Base-by-base conservation (phyloP, 2,329 filamentous ascomycete species). In the Colletotrichum agaves region DNA sequence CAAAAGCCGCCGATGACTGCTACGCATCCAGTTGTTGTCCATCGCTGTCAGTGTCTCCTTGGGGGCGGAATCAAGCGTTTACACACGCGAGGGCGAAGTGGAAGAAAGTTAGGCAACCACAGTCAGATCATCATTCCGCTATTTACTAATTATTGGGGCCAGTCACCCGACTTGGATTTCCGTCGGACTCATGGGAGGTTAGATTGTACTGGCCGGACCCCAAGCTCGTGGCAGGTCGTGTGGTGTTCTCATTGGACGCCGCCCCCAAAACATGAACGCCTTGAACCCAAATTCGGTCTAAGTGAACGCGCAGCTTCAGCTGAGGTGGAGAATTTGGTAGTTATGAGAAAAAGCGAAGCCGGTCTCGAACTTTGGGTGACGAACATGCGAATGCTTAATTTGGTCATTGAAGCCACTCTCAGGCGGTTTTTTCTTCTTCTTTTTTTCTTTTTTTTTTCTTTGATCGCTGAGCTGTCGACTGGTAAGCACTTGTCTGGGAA, bases 401-500 rank as follows among this genome's bases (percentile, higher is more conserved):
- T 49, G 46, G 12, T 23, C 21, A 6, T 41, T 23, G 33, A 56
- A 56, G 3, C 19, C 3, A 13, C 4, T 11, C n/a, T 41, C n/a
- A 21, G 19, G 55, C 27, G 43, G 21, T 43, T 10, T 43, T 31
- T 5, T 5, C 13, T 17, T 13, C 6, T 13, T 3, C 7, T 37
- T 2, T 3, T 37, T n/a, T 43, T 10, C 27, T 31, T 5, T 5
- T 17, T 17, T 13, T 10, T 13, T 3, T 13, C 12, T 2, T 3
- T 37, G 35, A 37, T 6, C 35, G 23, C 19, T 15, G 31, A 41
- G 59, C 50, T 67, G 35, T 63, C n/a, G 15, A 33, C 19, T 8
- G 15, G 39, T 52, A 49, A 67, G 59, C 44, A 52, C 63, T 52
- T 57, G 50, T 44, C 41, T 57, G n/a, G 49, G 39, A 55, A 23